Evolutionary conservation across 1,284 basidiomycete genomes (phyloP), one percentile per base, ranked within the genome.

Genomic region (Naganishia sp.): DNA sequence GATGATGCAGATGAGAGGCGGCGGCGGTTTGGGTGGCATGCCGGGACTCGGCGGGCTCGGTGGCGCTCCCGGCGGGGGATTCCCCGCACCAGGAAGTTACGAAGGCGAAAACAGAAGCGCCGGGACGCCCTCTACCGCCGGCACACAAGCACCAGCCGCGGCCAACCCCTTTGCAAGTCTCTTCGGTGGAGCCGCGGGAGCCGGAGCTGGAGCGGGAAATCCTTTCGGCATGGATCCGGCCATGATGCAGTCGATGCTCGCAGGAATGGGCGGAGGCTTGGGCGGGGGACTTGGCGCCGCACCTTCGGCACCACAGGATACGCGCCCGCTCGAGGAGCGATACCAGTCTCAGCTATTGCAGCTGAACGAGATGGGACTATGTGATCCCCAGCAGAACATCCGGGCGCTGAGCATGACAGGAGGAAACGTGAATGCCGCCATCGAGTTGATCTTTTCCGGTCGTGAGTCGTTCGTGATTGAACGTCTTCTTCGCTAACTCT

Each of bases 351-450:
- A 94, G 76, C 81, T 94, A 13, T 74, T 77, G 36, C 78, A 78
- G 68, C 66, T 80, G 69, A 78, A 77, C 54, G 77, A 72, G 54
- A 80, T 80, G 79, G 91, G 93, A 85, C 76, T 94, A 71, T 88
- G 90, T 80, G 90, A 94, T 69, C 90, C 91, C 11, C 78, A 85
- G 55, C 91, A 94, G 83, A 95, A 95, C 75, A 83, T 95, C n/a
- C 84, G 91, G 21, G 92, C 92, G 10, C 81, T 95, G 63, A 83
- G 91, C 33, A 90, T 90, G 54, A 94, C 91, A 0, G 92, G 86
- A 23, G 92, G 92, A 6, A 93, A 94, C 74, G 90, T 95, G 36
- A 86, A 94, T 76, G 85, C 88, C 31, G 92, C 92, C 45, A 90
- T 95, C 72, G 92, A 94, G 80, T 92, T 94, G 75, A 92, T 95